Conservation (phyloP, 176 grass and related monocot genomes). For the Carex parvula region DNA sequence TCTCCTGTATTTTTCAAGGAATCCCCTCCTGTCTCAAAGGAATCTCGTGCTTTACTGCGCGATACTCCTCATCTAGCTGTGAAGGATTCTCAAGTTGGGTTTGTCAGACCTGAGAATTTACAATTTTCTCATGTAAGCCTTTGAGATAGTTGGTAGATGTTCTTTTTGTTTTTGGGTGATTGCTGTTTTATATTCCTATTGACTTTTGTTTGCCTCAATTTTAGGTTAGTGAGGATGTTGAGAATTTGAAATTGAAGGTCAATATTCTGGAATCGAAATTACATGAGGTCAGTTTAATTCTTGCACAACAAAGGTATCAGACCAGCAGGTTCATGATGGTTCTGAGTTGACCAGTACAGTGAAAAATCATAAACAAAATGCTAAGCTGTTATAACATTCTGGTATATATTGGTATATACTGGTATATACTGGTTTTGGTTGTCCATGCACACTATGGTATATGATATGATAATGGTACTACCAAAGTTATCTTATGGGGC, state of each 20-base stretch:
- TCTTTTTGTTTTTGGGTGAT: background rate
- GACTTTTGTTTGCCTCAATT: conserved; percentile 31
- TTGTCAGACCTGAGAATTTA: conserved; percentile 34
- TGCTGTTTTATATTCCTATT: conserved; percentile 16
- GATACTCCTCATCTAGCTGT: conserved; percentile 39
- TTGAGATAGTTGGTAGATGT: conserved; percentile 2
- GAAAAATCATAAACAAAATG: background rate
- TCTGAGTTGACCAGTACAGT: background rate
- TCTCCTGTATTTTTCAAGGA: conserved; percentile 25
- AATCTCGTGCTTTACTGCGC: conserved; percentile 33
- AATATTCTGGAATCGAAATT: conserved; percentile 77
- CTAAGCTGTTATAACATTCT: background rate
- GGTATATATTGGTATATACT: background rate
- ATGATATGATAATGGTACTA: background rate
- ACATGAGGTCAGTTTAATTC: conserved; percentile 59
- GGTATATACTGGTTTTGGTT: background rate
- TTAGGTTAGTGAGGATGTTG: conserved; percentile 85
- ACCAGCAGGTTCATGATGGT: background rate
- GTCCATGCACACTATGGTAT: background rate
- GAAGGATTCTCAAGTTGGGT: conserved; percentile 42
- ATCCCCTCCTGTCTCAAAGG: conserved; percentile 38
- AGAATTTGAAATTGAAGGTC: conserved; percentile 83
- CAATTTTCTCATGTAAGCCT: conserved; percentile 80
- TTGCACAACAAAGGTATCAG: background rate
- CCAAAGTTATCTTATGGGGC: background rate